A percentile compares a stretch with the other conserved stretches of the same genome.
Conservation (phyloP, 2,329 filamentous ascomycete species). For the Blastomyces percursus region DNA sequence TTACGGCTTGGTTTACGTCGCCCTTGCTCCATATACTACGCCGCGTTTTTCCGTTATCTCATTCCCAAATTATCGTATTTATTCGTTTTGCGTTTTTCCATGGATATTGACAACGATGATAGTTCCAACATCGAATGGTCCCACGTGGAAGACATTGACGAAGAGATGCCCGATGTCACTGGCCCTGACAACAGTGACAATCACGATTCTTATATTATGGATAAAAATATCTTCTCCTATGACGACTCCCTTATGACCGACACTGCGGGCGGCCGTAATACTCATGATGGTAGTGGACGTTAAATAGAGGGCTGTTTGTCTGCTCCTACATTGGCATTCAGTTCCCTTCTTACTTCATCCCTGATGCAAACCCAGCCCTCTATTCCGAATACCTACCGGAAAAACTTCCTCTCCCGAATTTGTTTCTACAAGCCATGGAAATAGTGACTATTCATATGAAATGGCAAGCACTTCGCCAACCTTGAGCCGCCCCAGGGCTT, state of each 20-base stretch:
- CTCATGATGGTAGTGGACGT: neutral
- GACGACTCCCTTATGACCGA: neutral
- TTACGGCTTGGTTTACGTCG: neutral
- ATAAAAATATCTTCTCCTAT: neutral
- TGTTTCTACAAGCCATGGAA: neutral
- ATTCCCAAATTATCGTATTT: neutral
- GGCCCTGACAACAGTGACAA: neutral
- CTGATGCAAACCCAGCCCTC: conserved; percentile 45
- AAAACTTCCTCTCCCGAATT: neutral
- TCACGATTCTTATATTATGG: neutral
- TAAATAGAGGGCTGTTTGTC: neutral
- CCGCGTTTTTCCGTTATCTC: neutral
- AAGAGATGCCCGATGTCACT: neutral
- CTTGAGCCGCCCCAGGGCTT: neutral
- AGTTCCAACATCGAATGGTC: neutral
- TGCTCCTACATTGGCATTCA: conserved; percentile 35
- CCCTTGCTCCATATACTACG: neutral
- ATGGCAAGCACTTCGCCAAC: neutral
- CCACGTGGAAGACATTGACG: neutral
- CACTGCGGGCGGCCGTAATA: neutral
- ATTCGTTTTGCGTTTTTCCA: neutral
- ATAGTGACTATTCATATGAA: neutral
- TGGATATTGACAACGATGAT: neutral
- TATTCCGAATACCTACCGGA: neutral
- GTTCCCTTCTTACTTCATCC: conserved; percentile 46